These are phyloP conservation scores for Pseudomonodictys pantanalensis DNA, from an alignment of 495 filamentous ascomycete species.

Conservation along the genomic window DNA sequence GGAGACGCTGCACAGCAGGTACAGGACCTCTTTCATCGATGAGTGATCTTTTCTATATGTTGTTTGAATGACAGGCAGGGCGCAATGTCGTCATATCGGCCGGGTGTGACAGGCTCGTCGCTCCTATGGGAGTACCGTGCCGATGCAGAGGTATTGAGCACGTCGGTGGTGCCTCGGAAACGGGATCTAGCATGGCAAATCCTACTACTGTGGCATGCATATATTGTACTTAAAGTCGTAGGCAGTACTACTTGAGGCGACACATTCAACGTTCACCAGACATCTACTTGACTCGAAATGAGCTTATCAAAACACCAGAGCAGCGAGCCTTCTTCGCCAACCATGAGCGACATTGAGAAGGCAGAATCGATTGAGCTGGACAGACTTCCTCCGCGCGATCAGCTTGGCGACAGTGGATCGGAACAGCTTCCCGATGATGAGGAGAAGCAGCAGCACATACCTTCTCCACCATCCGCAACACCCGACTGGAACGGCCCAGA, in stretches of 20 bases:
- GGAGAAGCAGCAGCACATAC: background rate
- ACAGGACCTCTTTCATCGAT: background rate
- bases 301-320: background rate
- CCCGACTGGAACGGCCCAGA: slow-evolving; percentile 40
- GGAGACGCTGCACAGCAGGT: background rate
- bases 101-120: background rate
- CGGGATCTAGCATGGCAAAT: too few relatives aligned
- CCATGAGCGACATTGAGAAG: slow-evolving; percentile 15
- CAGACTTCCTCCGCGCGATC: background rate
- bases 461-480: background rate
- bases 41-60: background rate
- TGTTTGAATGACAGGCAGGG: background rate
- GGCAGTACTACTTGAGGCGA: too few relatives aligned
- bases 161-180: too few relatives aligned
- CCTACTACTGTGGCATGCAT: too few relatives aligned
- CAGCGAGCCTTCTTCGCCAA: background rate
- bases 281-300: background rate
- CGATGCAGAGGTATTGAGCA: too few relatives aligned
- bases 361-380: background rate
- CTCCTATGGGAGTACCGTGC: background rate
- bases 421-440: background rate
- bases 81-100: background rate
- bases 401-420: background rate
- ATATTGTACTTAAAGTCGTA: too few relatives aligned
- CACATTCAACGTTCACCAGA: background rate